These are phyloP conservation scores for Rhizopus arrhizus DNA, from an alignment of 371 early-diverging fungal genomes.

Conservation along the genomic window DNA sequence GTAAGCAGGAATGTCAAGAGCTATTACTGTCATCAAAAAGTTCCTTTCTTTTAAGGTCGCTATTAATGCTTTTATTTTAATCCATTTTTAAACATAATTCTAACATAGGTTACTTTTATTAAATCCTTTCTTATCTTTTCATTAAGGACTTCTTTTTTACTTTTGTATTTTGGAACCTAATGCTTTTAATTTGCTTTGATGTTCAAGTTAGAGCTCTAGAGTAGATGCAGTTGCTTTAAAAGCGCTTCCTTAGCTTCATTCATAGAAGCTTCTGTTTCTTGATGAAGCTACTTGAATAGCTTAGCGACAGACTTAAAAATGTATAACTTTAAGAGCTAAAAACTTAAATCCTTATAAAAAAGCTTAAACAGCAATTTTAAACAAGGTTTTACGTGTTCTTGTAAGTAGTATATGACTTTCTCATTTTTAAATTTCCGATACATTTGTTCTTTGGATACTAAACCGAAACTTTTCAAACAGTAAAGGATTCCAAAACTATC, in stretches of 20 bases:
- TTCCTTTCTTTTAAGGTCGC: constrained; percentile 27
- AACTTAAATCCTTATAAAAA: constrained; percentile 6
- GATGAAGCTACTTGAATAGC: constrained; percentile 71
- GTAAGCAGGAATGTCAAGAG: constrained; percentile 47
- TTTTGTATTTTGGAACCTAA: constrained; percentile 56
- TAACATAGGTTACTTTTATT: too few relatives aligned
- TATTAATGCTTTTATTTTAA: too few relatives aligned
- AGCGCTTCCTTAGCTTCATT: constrained; percentile 89
- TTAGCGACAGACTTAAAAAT: constrained; percentile 69
- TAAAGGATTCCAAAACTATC: too few relatives aligned
- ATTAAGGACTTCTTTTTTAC: too few relatives aligned
- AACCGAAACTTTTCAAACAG: too few relatives aligned
- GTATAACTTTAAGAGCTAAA: constrained; percentile 14
- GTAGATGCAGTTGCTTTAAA: constrained; percentile 70
- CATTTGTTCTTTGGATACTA: too few relatives aligned
- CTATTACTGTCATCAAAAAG: constrained; percentile 73
- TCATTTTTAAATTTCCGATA: too few relatives aligned
- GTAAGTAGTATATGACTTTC: too few relatives aligned
- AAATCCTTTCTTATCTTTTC: too few relatives aligned
- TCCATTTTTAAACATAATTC: too few relatives aligned
- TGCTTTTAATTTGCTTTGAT: constrained; percentile 66
- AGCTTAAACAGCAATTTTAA: neutral
- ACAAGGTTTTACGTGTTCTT: neutral
- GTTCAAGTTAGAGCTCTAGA: constrained; percentile 82
- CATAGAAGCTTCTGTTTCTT: constrained; percentile 84